Percentiles rank a stretch among this genome's conserved stretches.
These are phyloP conservation scores for Cadophora gregata DNA, from an alignment of 2,329 filamentous ascomycete genomes.

Conservation along the genomic window DNA sequence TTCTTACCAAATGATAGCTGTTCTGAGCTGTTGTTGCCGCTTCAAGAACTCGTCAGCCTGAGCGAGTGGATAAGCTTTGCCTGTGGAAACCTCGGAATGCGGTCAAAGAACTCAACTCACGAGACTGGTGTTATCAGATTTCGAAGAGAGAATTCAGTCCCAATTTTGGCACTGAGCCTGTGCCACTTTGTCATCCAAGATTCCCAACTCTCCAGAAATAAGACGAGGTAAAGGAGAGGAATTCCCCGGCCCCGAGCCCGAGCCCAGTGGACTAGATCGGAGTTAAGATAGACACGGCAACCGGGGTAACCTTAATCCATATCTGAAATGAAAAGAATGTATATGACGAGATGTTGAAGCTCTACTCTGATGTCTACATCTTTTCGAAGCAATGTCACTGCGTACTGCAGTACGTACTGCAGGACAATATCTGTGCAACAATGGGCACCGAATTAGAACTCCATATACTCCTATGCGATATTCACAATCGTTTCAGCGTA, in stretches of 20 bases:
- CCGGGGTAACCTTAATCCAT: too few relatives aligned
- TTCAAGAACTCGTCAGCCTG: neutral
- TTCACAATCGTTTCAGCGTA: conserved; percentile 14
- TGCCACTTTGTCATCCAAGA: neutral
- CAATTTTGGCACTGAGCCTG: neutral
- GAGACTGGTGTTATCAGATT: too few relatives aligned
- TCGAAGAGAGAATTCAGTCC: too few relatives aligned
- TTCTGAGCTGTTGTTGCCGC: neutral
- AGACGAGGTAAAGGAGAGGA: neutral
- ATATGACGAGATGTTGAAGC: neutral
- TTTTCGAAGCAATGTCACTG: conserved; percentile 40
- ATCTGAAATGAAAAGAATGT: too few relatives aligned
- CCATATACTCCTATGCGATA: conserved; percentile 6
- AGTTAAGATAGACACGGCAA: conserved; percentile 20
- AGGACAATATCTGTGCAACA: conserved; percentile 33
- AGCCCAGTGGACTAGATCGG: neutral
- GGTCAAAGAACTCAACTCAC: neutral
- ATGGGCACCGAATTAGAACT: conserved; percentile 17
- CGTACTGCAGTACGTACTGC: conserved; percentile 39
- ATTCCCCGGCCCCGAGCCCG: neutral
- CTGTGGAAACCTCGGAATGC: neutral
- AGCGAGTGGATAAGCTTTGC: conserved; percentile 1
- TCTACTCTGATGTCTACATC: conserved; percentile 14
- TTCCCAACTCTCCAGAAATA: too few relatives aligned
- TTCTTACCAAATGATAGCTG: neutral